phyloP scores from a whole-genome alignment of 495 filamentous ascomycete genomes.

The Chaetomidium leptoderma region DNA sequence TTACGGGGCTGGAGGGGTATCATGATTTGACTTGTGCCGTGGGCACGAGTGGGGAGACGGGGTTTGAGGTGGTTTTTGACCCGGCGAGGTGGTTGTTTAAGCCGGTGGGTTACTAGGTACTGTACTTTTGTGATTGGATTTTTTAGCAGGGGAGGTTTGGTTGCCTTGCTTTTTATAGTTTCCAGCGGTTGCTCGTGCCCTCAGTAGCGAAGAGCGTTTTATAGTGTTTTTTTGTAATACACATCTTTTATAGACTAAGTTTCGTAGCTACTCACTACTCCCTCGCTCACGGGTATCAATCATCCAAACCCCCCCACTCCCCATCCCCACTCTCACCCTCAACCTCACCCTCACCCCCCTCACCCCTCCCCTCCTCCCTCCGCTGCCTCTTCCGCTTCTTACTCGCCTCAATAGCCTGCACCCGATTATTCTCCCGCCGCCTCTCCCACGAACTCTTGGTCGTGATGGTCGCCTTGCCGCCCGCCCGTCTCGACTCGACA shows the following conservation, averaged over 20 bases:
- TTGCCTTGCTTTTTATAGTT: neutral
- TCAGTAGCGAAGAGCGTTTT: no score
- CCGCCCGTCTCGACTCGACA: slow-evolving; percentile 64
- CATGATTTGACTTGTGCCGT: slow-evolving; percentile 78
- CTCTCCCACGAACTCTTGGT: slow-evolving; percentile 91
- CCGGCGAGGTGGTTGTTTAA: slow-evolving; percentile 40
- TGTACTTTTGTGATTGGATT: neutral
- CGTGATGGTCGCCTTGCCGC: slow-evolving; percentile 61
- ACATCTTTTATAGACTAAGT: neutral
- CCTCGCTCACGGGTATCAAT: slow-evolving; percentile 15
- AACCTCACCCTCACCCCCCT: slow-evolving; percentile 35
- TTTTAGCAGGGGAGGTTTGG: neutral
- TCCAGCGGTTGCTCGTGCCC: neutral
- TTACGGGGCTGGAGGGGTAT: slow-evolving; percentile 72
- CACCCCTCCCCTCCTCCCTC: slow-evolving; percentile 28
- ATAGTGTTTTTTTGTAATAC: slow-evolving; percentile 1
- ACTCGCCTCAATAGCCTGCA: slow-evolving; percentile 68
- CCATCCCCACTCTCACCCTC: slow-evolving; percentile 36
- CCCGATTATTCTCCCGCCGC: slow-evolving; percentile 67
- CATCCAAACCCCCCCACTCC: slow-evolving; percentile 65
- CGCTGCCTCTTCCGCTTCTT: slow-evolving; percentile 51
- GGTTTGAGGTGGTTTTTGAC: slow-evolving; percentile 67
- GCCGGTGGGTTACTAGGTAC: slow-evolving; percentile 18
- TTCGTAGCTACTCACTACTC: neutral
- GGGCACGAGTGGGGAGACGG: slow-evolving; percentile 67